Evolutionary conservation across 345 rosid genomes (phyloP).

Genomic region (Citrus mangshanensis): DNA sequence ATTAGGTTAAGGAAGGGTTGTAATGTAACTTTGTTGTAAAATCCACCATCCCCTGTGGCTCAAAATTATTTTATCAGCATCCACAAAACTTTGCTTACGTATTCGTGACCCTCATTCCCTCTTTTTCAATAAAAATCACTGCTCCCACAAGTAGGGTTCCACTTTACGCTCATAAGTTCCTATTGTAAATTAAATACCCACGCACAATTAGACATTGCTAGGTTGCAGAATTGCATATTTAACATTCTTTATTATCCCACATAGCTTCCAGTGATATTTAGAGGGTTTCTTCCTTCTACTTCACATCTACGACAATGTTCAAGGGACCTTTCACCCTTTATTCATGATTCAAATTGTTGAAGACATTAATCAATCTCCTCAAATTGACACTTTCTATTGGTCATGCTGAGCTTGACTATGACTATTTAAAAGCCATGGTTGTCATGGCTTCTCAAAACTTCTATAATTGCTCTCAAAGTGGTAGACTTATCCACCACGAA

Average conservation of each 20-base stretch:
- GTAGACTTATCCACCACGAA: neutral
- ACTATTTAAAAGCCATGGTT: neutral
- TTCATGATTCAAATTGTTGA: neutral
- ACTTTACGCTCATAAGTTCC: neutral
- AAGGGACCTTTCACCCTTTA: neutral
- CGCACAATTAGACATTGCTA: neutral
- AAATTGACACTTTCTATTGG: neutral
- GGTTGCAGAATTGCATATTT: neutral
- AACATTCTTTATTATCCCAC: neutral
- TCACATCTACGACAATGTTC: neutral
- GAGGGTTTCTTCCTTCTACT: neutral
- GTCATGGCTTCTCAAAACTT: neutral
- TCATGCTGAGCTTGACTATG: neutral
- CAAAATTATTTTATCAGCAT: neutral
- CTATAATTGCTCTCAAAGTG: neutral
- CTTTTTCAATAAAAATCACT: no score
- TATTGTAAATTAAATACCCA: neutral
- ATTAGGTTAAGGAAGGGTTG: neutral
- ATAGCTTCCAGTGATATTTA: neutral
- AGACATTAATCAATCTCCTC: neutral
- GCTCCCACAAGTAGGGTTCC: neutral
- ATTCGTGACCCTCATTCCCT: neutral
- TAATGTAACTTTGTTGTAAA: neutral
- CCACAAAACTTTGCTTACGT: neutral
- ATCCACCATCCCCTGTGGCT: neutral